A percentile compares a stretch with the other conserved stretches of the same genome.
phyloP scores from a whole-genome alignment of 2,329 filamentous ascomycete species.

The Trichoderma gracile region DNA sequence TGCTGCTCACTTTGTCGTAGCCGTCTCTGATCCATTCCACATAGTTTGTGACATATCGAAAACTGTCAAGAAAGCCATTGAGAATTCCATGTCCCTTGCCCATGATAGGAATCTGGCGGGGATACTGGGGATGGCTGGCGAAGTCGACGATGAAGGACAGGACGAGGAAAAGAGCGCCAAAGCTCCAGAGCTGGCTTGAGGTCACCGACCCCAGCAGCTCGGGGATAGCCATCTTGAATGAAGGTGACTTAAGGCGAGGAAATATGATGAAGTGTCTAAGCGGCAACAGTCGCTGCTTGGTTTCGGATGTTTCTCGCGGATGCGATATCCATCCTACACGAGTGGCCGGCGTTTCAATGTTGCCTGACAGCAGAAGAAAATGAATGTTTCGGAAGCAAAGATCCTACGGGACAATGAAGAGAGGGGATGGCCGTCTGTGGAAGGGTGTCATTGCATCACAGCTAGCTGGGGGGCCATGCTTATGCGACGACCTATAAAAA shows the following conservation, averaged over 20 bases:
- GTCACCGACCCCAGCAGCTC: slow-evolving; percentile 22
- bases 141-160: slow-evolving; percentile 45
- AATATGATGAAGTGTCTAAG: background rate
- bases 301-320: background rate
- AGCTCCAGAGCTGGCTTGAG: slow-evolving; percentile 17
- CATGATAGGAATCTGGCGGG: slow-evolving; percentile 43
- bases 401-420: background rate
- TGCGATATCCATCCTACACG: background rate
- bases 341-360: background rate
- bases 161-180: slow-evolving; percentile 34
- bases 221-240: slow-evolving; percentile 22
- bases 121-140: slow-evolving; percentile 43
- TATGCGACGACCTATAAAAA: slow-evolving; percentile 5
- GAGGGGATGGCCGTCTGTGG: background rate
- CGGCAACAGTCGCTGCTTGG: background rate
- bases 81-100: slow-evolving; percentile 42
- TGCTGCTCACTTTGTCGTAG: slow-evolving; percentile 42
- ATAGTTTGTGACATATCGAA: slow-evolving; percentile 42
- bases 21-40: slow-evolving; percentile 46
- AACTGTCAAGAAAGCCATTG: slow-evolving; percentile 43
- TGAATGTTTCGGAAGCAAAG: background rate
- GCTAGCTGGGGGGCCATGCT: background rate
- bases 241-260: background rate
- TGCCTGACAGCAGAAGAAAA: background rate
- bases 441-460: background rate